phyloP scores from a whole-genome alignment of 2,329 filamentous ascomycete species.

The Diaporthe batatas region DNA sequence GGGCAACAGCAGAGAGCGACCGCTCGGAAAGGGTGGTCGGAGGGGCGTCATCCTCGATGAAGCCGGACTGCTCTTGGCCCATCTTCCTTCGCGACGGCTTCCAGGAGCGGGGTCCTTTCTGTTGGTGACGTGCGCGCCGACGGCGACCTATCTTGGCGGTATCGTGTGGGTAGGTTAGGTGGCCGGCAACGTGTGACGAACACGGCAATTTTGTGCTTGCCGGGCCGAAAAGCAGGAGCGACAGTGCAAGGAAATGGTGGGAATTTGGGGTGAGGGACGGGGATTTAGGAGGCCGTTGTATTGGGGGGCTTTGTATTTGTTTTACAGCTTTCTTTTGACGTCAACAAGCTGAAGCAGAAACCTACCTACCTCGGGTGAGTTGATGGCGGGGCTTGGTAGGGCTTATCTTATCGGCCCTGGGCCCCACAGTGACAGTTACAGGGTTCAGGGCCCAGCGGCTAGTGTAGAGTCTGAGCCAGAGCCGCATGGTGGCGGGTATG shows the following conservation, averaged over 20 bases:
- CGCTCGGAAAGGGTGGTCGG: conserved; percentile 77
- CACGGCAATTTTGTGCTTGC: background rate
- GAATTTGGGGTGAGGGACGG: background rate
- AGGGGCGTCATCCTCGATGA: conserved; percentile 73
- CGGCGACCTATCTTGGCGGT: conserved; percentile 57
- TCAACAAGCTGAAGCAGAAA: conserved; percentile 9
- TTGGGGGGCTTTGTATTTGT: background rate
- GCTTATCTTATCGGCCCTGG: conserved; percentile 25
- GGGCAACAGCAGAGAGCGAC: conserved; percentile 80
- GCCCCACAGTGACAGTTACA: background rate
- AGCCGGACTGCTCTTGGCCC: conserved; percentile 85
- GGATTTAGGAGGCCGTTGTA: background rate
- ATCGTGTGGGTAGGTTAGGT: background rate
- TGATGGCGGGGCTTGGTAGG: conserved; percentile 24
- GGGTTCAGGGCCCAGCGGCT: conserved; percentile 4
- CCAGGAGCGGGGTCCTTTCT: conserved; percentile 45
- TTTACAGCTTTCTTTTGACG: conserved; percentile 15
- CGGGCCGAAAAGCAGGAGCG: background rate
- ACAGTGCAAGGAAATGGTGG: background rate
- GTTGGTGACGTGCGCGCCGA: conserved; percentile 53
- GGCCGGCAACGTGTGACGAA: background rate
- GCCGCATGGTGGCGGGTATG: background rate
- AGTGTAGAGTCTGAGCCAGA: conserved; percentile 1
- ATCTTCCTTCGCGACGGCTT: conserved; percentile 67
- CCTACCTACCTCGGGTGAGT: conserved; percentile 17